phyloP scores from a whole-genome alignment of 2,329 filamentous ascomycete species.

The Esteya vermicola region DNA sequence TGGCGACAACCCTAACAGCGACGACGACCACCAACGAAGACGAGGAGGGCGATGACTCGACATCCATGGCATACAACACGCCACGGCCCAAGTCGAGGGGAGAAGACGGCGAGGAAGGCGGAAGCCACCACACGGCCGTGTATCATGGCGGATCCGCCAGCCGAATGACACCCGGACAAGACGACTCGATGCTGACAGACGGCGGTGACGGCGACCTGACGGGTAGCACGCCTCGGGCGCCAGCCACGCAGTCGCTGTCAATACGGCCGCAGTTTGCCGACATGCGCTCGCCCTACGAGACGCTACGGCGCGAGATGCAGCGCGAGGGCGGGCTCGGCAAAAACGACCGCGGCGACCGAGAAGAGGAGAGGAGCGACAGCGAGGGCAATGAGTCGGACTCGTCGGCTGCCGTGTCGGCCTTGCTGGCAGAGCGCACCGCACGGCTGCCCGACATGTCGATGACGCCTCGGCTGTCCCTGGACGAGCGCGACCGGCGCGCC shows the following conservation, averaged over 20 bases:
- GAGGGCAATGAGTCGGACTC: conserved; percentile 20
- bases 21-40: background rate
- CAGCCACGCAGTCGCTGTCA: conserved; percentile 36
- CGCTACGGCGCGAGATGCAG: conserved; percentile 52
- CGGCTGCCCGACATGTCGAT: conserved; percentile 48
- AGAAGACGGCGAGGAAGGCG: conserved; percentile 27
- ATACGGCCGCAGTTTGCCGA: conserved; percentile 41
- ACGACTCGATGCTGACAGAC: conserved; percentile 56
- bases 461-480: conserved; percentile 42
- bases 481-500: conserved; percentile 31
- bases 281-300: conserved; percentile 65
- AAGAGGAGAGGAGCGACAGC: conserved; percentile 15
- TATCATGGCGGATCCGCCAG: conserved; percentile 8
- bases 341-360: conserved; percentile 9
- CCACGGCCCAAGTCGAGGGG: conserved; percentile 20
- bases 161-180: too few relatives aligned
- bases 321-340: background rate
- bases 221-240: conserved; percentile 53
- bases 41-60: conserved; percentile 31
- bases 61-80: conserved; percentile 24
- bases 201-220: conserved; percentile 36
- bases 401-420: conserved; percentile 24
- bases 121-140: conserved; percentile 11
- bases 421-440: conserved; percentile 37
- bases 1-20: too few relatives aligned